Evolutionary conservation across 1,284 basidiomycete genomes (phyloP).

Genomic region (Trichosporon coremiiforme): DNA sequence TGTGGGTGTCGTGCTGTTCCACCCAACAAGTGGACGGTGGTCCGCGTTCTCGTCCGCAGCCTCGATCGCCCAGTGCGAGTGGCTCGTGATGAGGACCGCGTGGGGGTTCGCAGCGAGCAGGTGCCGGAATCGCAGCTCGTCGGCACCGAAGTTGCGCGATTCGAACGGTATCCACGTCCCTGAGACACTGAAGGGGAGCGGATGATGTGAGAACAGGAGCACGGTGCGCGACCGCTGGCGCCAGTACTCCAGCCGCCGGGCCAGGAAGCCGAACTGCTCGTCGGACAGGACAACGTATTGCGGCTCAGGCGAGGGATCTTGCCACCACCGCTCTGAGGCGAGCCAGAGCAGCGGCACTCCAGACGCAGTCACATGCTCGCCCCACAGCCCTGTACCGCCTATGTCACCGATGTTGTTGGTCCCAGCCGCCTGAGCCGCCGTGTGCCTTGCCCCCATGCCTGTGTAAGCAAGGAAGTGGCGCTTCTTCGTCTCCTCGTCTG

Average conservation of each 20-base stretch:
- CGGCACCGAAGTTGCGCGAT: background rate
- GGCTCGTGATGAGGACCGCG: conserved; percentile 6
- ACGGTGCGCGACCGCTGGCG: background rate
- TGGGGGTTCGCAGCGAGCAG: conserved; percentile 21
- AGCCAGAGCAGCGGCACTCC: conserved; percentile 19
- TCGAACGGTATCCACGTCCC: background rate
- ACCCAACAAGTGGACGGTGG: conserved; percentile 1
- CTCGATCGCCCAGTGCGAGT: conserved; percentile 21
- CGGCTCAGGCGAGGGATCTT: background rate
- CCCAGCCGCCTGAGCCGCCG: background rate
- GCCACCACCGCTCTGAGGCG: background rate
- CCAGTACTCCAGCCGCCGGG: conserved; percentile 18
- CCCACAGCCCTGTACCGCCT: conserved; percentile 12
- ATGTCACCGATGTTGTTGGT: background rate
- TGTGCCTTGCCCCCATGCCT: background rate
- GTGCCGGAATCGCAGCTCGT: background rate
- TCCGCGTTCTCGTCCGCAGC: conserved; percentile 12
- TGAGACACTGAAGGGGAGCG: conserved; percentile 17
- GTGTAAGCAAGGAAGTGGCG: conserved; percentile 2
- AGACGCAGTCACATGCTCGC: background rate
- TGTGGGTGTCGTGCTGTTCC: background rate
- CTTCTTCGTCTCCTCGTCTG: background rate
- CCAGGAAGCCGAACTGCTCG: conserved; percentile 22
- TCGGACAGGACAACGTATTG: conserved; percentile 6
- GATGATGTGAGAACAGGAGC: conserved; percentile 19